Conservation (phyloP, 2,329 filamentous ascomycete genomes). For the Paramyrothecium roridum region DNA sequence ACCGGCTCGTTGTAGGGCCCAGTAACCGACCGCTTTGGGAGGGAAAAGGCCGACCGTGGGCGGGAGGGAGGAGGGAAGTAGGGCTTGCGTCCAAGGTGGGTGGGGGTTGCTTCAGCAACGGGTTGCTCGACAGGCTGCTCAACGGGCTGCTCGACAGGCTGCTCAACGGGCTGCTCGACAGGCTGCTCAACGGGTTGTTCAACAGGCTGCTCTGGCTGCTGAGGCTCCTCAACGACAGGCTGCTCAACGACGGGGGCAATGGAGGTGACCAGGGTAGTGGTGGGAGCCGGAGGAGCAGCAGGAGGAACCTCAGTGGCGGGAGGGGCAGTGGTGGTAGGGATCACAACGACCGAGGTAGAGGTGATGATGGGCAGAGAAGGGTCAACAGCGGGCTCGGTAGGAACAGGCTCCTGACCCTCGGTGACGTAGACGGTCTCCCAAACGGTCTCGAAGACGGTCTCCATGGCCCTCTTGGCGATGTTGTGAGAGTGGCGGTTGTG, state of each 20-base stretch:
- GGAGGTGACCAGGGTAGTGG: constrained; percentile 3
- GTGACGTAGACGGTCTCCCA: constrained; percentile 34
- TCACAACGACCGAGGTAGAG: constrained; percentile 10
- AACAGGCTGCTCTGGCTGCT: constrained; percentile 2
- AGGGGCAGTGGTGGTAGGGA: constrained; percentile 4
- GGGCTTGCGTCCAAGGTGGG: too few species aligned
- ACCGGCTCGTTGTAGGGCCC: too few species aligned
- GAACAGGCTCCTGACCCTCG: constrained; percentile 20
- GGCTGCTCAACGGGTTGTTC: neutral
- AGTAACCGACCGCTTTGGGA: too few species aligned
- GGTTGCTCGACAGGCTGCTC: neutral
- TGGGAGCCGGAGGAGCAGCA: constrained; percentile 3
- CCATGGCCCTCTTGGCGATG: constrained; percentile 24
- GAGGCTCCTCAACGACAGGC: constrained; percentile 1
- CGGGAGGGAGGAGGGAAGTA: too few species aligned
- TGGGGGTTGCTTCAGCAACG: too few species aligned
- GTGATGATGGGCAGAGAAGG: constrained; percentile 7
- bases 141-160: neutral
- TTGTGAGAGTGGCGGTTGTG: constrained; percentile 38
- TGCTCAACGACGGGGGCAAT: constrained; percentile 3
- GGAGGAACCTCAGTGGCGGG: constrained; percentile 3
- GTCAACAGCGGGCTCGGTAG: constrained; percentile 17
- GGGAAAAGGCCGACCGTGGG: too few species aligned
- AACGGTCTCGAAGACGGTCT: constrained; percentile 38
- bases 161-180: neutral